Conservation (phyloP, 2,329 filamentous ascomycete genomes). For the Arthroderma uncinatum region DNA sequence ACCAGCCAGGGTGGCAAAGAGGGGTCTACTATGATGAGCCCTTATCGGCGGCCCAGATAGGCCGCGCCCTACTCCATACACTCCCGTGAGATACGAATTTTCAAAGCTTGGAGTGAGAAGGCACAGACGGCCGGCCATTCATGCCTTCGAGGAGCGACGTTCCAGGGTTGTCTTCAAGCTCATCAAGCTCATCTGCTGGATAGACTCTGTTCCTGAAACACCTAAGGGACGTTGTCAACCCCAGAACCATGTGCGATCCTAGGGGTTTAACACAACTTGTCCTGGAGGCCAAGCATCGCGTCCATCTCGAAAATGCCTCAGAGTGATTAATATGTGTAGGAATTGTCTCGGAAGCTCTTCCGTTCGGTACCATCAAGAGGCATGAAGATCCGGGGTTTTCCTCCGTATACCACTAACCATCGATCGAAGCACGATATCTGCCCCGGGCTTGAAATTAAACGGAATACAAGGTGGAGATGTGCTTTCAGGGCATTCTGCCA, state of each 20-base stretch:
- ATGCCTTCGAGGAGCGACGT: background rate
- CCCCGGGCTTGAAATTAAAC: background rate
- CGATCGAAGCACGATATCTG: background rate
- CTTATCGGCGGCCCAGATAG: background rate
- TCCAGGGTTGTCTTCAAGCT: background rate
- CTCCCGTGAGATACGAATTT: background rate
- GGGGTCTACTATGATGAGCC: background rate
- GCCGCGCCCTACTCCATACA: background rate
- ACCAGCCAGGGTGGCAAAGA: background rate
- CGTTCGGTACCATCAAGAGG: background rate
- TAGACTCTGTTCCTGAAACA: slow-evolving; percentile 1
- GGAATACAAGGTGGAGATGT: background rate
- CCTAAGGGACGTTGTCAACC: background rate
- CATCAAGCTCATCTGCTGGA: background rate
- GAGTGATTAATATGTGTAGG: background rate
- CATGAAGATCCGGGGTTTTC: background rate
- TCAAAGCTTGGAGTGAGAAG: background rate
- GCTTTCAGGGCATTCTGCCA: background rate
- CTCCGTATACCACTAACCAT: background rate
- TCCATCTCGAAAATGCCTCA: background rate
- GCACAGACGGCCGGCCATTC: background rate
- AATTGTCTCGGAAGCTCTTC: background rate
- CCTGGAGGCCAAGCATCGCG: background rate
- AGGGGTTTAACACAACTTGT: background rate
- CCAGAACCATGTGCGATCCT: background rate